These are phyloP conservation scores for Didymella pomorum DNA, from an alignment of 2,329 filamentous ascomycete species.

Conservation along the genomic window DNA sequence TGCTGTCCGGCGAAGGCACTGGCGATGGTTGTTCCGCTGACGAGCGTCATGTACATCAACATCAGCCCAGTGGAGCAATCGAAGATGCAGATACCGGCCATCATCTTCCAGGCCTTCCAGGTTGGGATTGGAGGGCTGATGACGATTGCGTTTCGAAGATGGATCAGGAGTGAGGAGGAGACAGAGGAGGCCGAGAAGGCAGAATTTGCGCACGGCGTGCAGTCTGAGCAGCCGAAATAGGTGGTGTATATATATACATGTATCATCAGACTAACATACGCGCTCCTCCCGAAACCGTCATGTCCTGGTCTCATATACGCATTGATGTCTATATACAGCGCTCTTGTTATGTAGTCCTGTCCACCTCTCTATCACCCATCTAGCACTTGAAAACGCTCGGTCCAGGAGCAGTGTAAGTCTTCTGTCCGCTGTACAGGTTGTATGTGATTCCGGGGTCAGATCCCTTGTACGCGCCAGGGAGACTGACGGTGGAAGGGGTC, in stretches of 20 bases:
- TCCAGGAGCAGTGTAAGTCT: slow-evolving; percentile 59
- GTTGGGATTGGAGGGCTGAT: slow-evolving; percentile 53
- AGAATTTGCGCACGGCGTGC: not conserved
- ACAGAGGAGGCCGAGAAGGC: slow-evolving; percentile 39
- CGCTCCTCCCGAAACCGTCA: not conserved
- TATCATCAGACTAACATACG: not conserved
- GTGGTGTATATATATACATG: not conserved
- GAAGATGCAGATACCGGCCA: slow-evolving; percentile 69
- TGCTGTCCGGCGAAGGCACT: slow-evolving; percentile 78
- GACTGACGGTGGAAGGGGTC: slow-evolving; percentile 32
- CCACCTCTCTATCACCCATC: not conserved
- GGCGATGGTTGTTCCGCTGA: slow-evolving; percentile 72
- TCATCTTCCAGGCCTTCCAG: slow-evolving; percentile 63
- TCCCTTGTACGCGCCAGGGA: slow-evolving; percentile 47
- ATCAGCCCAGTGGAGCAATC: slow-evolving; percentile 63
- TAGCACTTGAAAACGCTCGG: slow-evolving; percentile 61
- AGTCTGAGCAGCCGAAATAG: not conserved
- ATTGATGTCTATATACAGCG: not conserved
- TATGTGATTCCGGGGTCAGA: slow-evolving; percentile 43
- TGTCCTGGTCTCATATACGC: not conserved
- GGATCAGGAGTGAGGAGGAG: slow-evolving; percentile 65
- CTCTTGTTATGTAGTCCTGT: not conserved
- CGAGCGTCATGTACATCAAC: slow-evolving; percentile 71
- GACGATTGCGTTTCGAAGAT: slow-evolving; percentile 53
- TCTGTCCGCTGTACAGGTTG: slow-evolving; percentile 41